Evolutionary conservation across 1,284 basidiomycete species (phyloP), one percentile per base, ranked within the genome.

Genomic region (Tilletia walkeri): DNA sequence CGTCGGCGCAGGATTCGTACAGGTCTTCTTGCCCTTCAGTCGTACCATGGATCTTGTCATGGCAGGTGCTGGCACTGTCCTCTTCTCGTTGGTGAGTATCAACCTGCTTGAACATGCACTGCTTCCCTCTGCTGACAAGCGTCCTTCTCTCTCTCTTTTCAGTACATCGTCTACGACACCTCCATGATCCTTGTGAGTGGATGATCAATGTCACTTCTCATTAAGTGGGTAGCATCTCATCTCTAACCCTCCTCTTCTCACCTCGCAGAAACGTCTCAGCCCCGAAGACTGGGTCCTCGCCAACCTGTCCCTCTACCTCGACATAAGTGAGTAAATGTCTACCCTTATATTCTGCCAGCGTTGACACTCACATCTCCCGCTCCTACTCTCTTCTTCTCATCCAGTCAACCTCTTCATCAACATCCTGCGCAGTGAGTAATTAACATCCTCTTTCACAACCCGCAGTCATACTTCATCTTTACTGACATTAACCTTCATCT

Each of bases 241-340:
- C 18, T 18, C 50, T 53, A 2, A 24, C 50, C 1, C 50, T 3
- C 50, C 50, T 53, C 50, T n/a, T 9, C 20, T 18, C 16, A 9
- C 1, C 16, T 10, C 2, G 48, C 50, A 56, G 47, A 89, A 88
- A 73, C 88, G 89, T 69, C 85, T 94, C 47, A 91, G 90, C 14
- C 91, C 92, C 0, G 93, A 94, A 75, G 93, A 95, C 82, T 94
- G 88, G 85, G 93, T 94, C 73, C 86, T 93, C 85, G 93, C 90
- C 65, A 88, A 91, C 61, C 90, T 95, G 82, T 91, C 89, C 75
- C 88, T 95, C 49, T 95, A 94, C 84, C 90, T 94, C 70, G 92
- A 94, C 90, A 50, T 72, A 72, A 53, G 50, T 53, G 18, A 10
- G 50, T 53, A 2, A 56, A 53, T 12, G 16, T n/a, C 20, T 20